Percentiles rank a stretch among this genome's conserved stretches.
Evolutionary conservation across 2,329 filamentous ascomycete species (phyloP).

Genomic region (Monosporascus ibericus): DNA sequence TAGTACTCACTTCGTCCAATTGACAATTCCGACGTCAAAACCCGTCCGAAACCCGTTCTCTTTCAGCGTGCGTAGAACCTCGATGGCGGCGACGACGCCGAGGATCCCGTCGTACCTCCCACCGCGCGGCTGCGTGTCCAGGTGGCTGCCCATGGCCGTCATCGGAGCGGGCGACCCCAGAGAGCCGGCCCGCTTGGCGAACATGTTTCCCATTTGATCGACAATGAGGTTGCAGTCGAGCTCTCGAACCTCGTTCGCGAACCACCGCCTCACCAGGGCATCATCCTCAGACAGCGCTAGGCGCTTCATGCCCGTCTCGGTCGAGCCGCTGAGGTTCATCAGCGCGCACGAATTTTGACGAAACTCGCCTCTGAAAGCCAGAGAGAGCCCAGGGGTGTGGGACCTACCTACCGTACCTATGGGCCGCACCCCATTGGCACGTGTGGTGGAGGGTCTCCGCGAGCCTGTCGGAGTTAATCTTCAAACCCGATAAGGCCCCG

Average conservation of each 20-base stretch:
- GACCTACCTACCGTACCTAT: constrained; percentile 60
- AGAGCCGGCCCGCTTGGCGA: constrained; percentile 60
- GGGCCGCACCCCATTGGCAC: constrained; percentile 60
- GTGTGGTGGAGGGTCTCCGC: constrained; percentile 60
- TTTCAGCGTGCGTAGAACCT: constrained; percentile 62
- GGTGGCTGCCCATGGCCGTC: constrained; percentile 67
- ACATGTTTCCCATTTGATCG: constrained; percentile 77
- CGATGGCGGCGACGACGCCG: constrained; percentile 66
- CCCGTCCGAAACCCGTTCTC: constrained; percentile 64
- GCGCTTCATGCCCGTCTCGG: constrained; percentile 71
- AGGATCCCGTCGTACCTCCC: constrained; percentile 73
- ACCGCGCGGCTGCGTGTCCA: constrained; percentile 59
- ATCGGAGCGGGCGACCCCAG: constrained; percentile 59
- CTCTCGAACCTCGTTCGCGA: constrained; percentile 54
- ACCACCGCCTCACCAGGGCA: constrained; percentile 69
- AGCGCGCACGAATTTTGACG: constrained; percentile 2
- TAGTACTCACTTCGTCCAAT: constrained; percentile 60
- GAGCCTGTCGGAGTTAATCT: constrained; percentile 52
- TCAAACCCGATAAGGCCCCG: constrained; percentile 26
- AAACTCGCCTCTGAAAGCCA: constrained; percentile 3
- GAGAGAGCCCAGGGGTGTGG: constrained; percentile 7
- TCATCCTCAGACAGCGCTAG: constrained; percentile 67
- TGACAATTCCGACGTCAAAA: constrained; percentile 67
- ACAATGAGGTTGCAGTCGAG: constrained; percentile 63
- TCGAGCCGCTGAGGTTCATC: constrained; percentile 33